These are phyloP conservation scores for Orychophragmus violaceus DNA, from an alignment of 345 rosid species.

Conservation along the genomic window DNA sequence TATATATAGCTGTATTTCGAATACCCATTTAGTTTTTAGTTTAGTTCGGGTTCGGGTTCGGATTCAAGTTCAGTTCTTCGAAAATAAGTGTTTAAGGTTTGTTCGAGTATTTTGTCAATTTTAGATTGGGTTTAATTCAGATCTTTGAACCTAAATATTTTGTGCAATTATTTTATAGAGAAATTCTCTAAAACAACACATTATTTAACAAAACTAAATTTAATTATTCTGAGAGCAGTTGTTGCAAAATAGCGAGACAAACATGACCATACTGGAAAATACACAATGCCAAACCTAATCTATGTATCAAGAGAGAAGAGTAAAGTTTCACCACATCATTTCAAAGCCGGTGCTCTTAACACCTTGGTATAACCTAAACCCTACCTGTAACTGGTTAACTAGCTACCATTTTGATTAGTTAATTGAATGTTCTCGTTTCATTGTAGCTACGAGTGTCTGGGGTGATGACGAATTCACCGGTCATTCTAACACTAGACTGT, in stretches of 20 bases:
- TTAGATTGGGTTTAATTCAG: too few relatives aligned
- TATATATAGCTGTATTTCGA: too few relatives aligned
- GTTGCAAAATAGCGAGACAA: conserved; percentile 36
- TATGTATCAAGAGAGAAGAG: conserved; percentile 64
- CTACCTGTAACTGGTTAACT: not conserved
- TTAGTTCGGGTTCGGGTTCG: too few relatives aligned
- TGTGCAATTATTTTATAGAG: too few relatives aligned
- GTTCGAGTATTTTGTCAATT: too few relatives aligned
- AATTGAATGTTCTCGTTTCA: not conserved
- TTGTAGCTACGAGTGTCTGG: conserved; percentile 70
- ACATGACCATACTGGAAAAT: conserved; percentile 27
- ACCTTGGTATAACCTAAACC: conserved; percentile 37
- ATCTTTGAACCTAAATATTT: too few relatives aligned
- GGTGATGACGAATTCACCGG: conserved; percentile 56
- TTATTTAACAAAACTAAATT: not conserved
- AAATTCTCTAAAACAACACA: not conserved
- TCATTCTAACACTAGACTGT: conserved; percentile 67
- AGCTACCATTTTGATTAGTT: not conserved
- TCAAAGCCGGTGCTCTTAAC: conserved; percentile 87
- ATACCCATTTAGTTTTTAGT: too few relatives aligned
- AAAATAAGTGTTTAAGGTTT: too few relatives aligned
- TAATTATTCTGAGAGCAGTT: conserved; percentile 30
- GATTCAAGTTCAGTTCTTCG: too few relatives aligned
- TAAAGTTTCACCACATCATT: conserved; percentile 46
- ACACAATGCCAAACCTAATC: conserved; percentile 51